phyloP scores from a whole-genome alignment of 495 filamentous ascomycete genomes.

The Tuber umbilicatum region DNA sequence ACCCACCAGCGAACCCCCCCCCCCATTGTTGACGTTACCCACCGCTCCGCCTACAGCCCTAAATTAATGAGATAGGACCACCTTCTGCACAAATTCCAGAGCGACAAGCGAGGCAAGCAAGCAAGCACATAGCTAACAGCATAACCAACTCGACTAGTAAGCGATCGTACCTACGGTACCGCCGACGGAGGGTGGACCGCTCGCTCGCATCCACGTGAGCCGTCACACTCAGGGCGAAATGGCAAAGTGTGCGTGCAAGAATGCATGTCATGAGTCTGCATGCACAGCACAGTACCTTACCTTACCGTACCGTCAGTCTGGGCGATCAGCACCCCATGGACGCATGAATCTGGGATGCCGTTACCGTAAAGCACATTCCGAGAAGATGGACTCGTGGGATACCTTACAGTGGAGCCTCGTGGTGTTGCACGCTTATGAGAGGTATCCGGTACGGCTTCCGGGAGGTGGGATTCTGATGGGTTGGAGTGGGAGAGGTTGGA shows the following conservation, averaged over 20 bases:
- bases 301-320: background rate
- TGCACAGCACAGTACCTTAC: too few species aligned
- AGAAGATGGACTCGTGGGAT: background rate
- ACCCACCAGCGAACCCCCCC: background rate
- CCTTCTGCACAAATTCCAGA: background rate
- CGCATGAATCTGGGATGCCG: background rate
- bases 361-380: background rate
- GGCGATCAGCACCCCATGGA: background rate
- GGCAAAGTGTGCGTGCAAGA: background rate
- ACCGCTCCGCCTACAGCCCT: background rate
- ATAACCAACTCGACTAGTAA: background rate
- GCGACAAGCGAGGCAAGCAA: background rate
- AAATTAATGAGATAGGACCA: background rate
- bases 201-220: background rate
- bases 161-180: background rate
- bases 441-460: background rate
- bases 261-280: background rate
- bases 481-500: background rate
- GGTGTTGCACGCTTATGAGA: background rate
- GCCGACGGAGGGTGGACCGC: background rate
- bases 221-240: background rate
- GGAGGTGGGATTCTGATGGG: background rate
- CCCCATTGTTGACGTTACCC: background rate
- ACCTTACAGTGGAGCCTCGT: background rate
- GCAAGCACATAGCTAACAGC: background rate